phyloP scores from a whole-genome alignment of 257 asterid genomes.

The Solanum virginianum region DNA sequence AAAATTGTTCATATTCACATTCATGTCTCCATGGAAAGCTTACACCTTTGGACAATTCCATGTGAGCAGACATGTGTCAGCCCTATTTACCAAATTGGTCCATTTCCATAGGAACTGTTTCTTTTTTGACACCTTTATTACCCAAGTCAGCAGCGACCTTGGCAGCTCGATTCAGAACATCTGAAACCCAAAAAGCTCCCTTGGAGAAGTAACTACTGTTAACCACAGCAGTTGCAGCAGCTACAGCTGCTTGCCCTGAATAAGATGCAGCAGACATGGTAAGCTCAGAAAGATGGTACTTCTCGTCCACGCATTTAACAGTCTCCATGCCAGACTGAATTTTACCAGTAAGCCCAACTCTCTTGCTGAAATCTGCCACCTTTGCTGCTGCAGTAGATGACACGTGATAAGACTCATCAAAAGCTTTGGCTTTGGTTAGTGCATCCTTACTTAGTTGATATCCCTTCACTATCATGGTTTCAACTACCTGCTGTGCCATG shows the following conservation, averaged over 20 bases:
- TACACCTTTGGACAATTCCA: neutral
- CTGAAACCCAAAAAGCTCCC: slow-evolving; percentile 57
- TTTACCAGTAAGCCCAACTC: slow-evolving; percentile 40
- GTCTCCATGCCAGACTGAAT: slow-evolving; percentile 25
- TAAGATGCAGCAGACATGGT: slow-evolving; percentile 28
- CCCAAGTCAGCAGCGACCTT: slow-evolving; percentile 46
- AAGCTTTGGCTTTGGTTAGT: slow-evolving; percentile 44
- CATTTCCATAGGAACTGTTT: neutral
- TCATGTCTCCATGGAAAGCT: neutral
- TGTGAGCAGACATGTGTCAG: neutral
- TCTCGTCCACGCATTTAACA: slow-evolving; percentile 31
- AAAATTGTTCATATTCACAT: neutral
- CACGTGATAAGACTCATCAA: slow-evolving; percentile 39
- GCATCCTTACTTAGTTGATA: slow-evolving; percentile 45
- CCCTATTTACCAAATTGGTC: neutral
- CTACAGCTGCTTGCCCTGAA: slow-evolving; percentile 35
- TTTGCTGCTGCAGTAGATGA: slow-evolving; percentile 44
- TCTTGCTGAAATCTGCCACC: slow-evolving; percentile 38
- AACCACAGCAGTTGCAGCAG: slow-evolving; percentile 39
- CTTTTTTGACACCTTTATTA: slow-evolving; percentile 1
- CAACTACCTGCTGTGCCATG: slow-evolving; percentile 35
- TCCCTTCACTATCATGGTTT: slow-evolving; percentile 44
- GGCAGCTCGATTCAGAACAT: slow-evolving; percentile 32
- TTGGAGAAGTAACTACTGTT: slow-evolving; percentile 40
- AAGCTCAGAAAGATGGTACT: slow-evolving; percentile 27